Evolutionary conservation across 768 basidiomycete genomes (phyloP), one percentile per base, ranked within the genome.

Genomic region (Amanita rubescens): DNA sequence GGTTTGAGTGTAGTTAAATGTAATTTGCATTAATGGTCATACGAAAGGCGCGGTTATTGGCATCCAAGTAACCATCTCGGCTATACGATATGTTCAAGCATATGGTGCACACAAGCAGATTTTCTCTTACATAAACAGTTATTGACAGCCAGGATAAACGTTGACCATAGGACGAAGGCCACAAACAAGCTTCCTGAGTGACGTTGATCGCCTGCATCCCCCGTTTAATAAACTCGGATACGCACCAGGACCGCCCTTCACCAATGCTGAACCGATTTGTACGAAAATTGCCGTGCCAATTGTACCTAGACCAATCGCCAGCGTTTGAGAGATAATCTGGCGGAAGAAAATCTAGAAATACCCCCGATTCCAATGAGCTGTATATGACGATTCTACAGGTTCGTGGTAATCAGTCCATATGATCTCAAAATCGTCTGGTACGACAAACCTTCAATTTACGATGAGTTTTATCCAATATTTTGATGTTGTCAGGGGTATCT

Each of bases 31-130:
- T 20, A 19, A 54, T 22, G 25, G 44, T 63, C 75, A 37, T 55
- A 86, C 82, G 63, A 88, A 89, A 5, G 85, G 82, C 5, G 88
- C 87, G 5, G 85, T 80, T 58, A 90, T 82, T 5, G 88, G 88
- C 5, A 87, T 86, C 70, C 81, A 84, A n/a, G 83, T 79, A 27
- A 87, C 85, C 87, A 90, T 89, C 67, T 91, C 88, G 34, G 85
- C 88, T 78, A 57, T 17, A 27, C 50, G 71, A 62, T 22, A 65
- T 62, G 60, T 42, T 47, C 34, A 30, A 20, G 34, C 37, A 43
- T 35, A n/a, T 34, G 47, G 30, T 14, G n/a, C 25, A 37, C 32
- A 15, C 24, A 45, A 24, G 33, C 32, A 11, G 27, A 15, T 25
- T 17, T 17, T 20, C 25, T 42, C n/a, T 12, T 55, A 75, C 71